Percentiles rank a stretch among this genome's conserved stretches.
Evolutionary conservation across 2,329 filamentous ascomycete genomes (phyloP).

Genomic region (Didymella exigua): DNA sequence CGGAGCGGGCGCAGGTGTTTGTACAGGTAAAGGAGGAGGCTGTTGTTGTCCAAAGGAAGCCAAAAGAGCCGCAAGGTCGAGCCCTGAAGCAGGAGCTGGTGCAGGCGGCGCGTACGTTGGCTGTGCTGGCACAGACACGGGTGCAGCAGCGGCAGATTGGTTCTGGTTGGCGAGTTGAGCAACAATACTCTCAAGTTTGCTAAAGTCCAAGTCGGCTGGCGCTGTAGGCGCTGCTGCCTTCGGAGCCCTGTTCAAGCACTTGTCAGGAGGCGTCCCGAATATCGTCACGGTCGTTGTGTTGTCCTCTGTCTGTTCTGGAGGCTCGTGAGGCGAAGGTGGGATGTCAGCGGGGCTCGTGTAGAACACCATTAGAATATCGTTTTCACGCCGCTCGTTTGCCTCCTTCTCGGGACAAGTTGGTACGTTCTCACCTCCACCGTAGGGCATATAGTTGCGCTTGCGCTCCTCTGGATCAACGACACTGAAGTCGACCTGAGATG

Average conservation of each 20-base stretch:
- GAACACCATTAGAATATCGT: conserved; percentile 54
- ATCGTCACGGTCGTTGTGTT: conserved; percentile 26
- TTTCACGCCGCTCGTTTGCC: conserved; percentile 53
- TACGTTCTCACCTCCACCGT: conserved; percentile 51
- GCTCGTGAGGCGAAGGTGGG: conserved; percentile 54
- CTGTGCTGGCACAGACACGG: conserved; percentile 22
- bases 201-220: conserved; percentile 28
- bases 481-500: conserved; percentile 52
- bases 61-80: conserved; percentile 39
- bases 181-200: conserved; percentile 37
- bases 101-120: conserved; percentile 28
- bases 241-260: conserved; percentile 31
- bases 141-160: conserved; percentile 13
- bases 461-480: conserved; percentile 49
- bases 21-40: conserved; percentile 7
- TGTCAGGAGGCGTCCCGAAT: conserved; percentile 48
- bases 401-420: conserved; percentile 51
- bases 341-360: conserved; percentile 54
- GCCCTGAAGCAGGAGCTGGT: conserved; percentile 19
- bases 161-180: conserved; percentile 31
- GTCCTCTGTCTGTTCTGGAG: conserved; percentile 43
- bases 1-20: conserved; percentile 15
- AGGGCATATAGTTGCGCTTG: conserved; percentile 52
- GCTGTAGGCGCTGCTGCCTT: conserved; percentile 21
- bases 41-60: conserved; percentile 33